Evolutionary conservation across 2,329 filamentous ascomycete genomes (phyloP).

Genomic region (Sordariomycetes sp.): DNA sequence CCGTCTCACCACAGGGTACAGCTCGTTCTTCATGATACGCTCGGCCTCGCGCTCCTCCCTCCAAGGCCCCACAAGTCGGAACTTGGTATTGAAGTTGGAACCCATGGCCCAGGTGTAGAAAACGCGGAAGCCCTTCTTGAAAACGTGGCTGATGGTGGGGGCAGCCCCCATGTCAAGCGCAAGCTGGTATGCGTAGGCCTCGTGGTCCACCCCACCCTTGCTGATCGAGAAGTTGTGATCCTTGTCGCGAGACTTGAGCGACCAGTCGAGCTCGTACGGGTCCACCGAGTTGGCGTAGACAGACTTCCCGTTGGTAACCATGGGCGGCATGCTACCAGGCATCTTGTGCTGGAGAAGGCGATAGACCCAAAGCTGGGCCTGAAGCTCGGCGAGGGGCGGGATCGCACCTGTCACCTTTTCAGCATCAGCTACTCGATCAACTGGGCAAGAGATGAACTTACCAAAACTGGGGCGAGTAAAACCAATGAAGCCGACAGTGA

Average conservation of each 20-base stretch:
- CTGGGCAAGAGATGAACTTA: conserved; percentile 7
- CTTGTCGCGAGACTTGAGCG: conserved; percentile 18
- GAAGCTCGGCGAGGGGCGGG: conserved; percentile 32
- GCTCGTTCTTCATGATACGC: conserved; percentile 24
- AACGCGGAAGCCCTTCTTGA: conserved; percentile 13
- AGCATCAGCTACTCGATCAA: not conserved
- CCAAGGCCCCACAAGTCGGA: conserved; percentile 30
- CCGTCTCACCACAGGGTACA: conserved; percentile 22
- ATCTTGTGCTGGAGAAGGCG: conserved; percentile 18
- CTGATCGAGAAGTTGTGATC: conserved; percentile 17
- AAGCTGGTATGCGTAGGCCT: conserved; percentile 34
- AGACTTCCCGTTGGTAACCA: not conserved
- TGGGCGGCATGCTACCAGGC: not conserved
- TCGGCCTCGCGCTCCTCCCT: conserved; percentile 19
- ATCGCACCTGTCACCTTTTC: conserved; percentile 22
- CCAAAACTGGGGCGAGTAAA: conserved; percentile 30
- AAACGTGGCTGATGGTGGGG: conserved; percentile 20
- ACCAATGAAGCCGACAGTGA: conserved; percentile 29
- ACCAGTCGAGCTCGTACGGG: conserved; percentile 24
- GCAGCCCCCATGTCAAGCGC: conserved; percentile 31
- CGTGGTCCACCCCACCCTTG: conserved; percentile 31
- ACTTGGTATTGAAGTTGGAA: conserved; percentile 34
- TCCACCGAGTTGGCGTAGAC: conserved; percentile 12
- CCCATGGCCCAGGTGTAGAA: conserved; percentile 32
- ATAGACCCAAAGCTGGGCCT: conserved; percentile 32